These are phyloP conservation scores for Elaeis oleifera DNA, from an alignment of 202 grass and related monocot genomes.

Conservation along the genomic window DNA sequence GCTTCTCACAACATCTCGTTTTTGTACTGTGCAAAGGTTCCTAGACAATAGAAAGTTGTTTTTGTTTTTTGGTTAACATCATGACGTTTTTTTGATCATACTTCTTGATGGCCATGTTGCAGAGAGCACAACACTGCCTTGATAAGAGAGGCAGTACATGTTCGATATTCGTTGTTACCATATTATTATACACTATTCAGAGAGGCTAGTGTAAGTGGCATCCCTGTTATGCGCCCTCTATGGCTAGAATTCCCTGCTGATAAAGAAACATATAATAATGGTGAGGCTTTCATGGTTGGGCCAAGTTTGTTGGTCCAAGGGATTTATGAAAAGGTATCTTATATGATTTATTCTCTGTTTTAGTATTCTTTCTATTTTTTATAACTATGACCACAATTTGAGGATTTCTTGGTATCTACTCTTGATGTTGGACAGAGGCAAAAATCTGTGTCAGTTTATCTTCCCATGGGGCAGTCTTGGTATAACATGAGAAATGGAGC, in stretches of 20 bases:
- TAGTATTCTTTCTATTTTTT: too few species aligned
- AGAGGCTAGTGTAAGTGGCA: constrained; percentile 72
- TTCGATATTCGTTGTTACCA: constrained; percentile 75
- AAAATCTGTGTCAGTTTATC: constrained; percentile 65
- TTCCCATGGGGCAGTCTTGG: constrained; percentile 64
- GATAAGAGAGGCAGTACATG: constrained; percentile 83
- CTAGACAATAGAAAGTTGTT: too few species aligned
- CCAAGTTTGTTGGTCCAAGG: constrained; percentile 67
- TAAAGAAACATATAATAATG: constrained; percentile 87
- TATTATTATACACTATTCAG: constrained; percentile 90
- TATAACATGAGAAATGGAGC: constrained; percentile 69
- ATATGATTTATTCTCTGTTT: too few species aligned
- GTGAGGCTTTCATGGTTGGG: constrained; percentile 87
- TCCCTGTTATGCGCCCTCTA: constrained; percentile 85
- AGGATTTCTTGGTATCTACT: background rate
- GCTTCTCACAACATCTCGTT: too few species aligned
- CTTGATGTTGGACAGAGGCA: constrained; percentile 37
- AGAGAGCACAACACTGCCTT: constrained; percentile 73
- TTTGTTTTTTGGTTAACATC: too few species aligned
- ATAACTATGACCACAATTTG: too few species aligned
- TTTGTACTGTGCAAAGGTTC: too few species aligned
- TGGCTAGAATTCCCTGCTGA: constrained; percentile 92
- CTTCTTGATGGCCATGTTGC: background rate
- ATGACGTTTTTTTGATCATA: too few species aligned
- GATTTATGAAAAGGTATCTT: constrained; percentile 64